phyloP scores from a whole-genome alignment of 225 moss, liverwort and hornwort genomes.

The Physcomitrellopsis africana region DNA sequence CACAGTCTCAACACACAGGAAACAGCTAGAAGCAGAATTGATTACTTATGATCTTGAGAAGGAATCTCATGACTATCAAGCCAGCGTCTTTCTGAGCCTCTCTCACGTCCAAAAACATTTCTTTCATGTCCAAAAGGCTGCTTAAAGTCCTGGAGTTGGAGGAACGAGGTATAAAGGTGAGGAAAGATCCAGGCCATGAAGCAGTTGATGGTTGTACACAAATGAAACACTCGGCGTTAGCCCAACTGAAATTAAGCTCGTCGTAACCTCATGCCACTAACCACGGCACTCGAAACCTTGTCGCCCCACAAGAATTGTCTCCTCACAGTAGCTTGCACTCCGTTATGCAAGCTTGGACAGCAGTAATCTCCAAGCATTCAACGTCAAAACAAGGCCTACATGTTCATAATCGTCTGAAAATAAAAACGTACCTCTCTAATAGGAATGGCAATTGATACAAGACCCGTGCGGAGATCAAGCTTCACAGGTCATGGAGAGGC shows the following conservation, averaged over 20 bases:
- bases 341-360: slow-evolving; percentile 21
- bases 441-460: slow-evolving; percentile 32
- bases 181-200: slow-evolving; percentile 37
- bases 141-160: slow-evolving; percentile 53
- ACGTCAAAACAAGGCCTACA: slow-evolving; percentile 21
- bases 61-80: slow-evolving; percentile 64
- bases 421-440: slow-evolving; percentile 43
- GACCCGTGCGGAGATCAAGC: slow-evolving; percentile 33
- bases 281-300: slow-evolving; percentile 6
- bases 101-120: slow-evolving; percentile 58
- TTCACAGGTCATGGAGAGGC: slow-evolving; percentile 31
- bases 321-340: slow-evolving; percentile 19
- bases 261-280: slow-evolving; percentile 21
- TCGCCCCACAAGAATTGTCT: slow-evolving; percentile 13
- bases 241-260: slow-evolving; percentile 28
- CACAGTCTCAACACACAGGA: slow-evolving; percentile 34
- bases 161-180: slow-evolving; percentile 43
- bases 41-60: slow-evolving; percentile 59
- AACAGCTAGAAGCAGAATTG: slow-evolving; percentile 48
- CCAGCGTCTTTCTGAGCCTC: slow-evolving; percentile 59
- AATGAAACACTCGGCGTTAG: slow-evolving; percentile 34
- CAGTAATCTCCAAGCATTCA: slow-evolving; percentile 16
- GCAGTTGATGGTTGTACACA: slow-evolving; percentile 35
- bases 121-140: slow-evolving; percentile 60
- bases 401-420: not conserved